Conservation (phyloP, 2,329 filamentous ascomycete species). For the Orbilia quercus region DNA sequence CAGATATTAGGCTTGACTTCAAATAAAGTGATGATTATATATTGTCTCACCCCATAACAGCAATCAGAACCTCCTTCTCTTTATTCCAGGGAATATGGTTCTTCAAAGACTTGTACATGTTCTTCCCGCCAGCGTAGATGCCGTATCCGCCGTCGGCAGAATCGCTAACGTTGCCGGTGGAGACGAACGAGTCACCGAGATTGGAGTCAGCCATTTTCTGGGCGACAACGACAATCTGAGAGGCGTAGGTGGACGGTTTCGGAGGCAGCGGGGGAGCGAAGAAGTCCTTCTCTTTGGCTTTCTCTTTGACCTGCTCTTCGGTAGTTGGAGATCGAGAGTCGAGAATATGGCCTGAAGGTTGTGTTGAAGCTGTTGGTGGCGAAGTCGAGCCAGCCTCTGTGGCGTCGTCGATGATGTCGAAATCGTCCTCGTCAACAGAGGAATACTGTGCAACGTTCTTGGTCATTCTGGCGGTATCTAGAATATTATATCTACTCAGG, state of each 20-base stretch:
- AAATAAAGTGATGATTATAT: too few relatives aligned
- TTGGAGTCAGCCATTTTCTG: slow-evolving; percentile 29
- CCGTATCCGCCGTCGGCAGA: slow-evolving; percentile 22
- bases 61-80: slow-evolving; percentile 58
- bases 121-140: slow-evolving; percentile 24
- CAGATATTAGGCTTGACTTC: slow-evolving; percentile 39
- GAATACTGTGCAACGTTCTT: slow-evolving; percentile 29
- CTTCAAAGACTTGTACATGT: slow-evolving; percentile 37
- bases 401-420: slow-evolving; percentile 51
- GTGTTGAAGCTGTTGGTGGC: slow-evolving; percentile 54
- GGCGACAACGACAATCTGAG: slow-evolving; percentile 32
- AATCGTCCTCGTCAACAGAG: slow-evolving; percentile 48
- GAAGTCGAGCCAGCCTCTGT: slow-evolving; percentile 16
- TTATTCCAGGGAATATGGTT: slow-evolving; percentile 37
- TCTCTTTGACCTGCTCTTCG: too few relatives aligned
- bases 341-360: too few relatives aligned
- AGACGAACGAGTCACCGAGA: slow-evolving; percentile 40
- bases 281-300: neutral
- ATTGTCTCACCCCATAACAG: slow-evolving; percentile 59
- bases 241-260: slow-evolving; percentile 34
- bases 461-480: slow-evolving; percentile 33
- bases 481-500: neutral
- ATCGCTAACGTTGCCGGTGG: slow-evolving; percentile 37
- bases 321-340: too few relatives aligned
- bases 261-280: slow-evolving; percentile 40